Base-by-base conservation (phyloP, 768 basidiomycete species). In the Mycena polygramma region DNA sequence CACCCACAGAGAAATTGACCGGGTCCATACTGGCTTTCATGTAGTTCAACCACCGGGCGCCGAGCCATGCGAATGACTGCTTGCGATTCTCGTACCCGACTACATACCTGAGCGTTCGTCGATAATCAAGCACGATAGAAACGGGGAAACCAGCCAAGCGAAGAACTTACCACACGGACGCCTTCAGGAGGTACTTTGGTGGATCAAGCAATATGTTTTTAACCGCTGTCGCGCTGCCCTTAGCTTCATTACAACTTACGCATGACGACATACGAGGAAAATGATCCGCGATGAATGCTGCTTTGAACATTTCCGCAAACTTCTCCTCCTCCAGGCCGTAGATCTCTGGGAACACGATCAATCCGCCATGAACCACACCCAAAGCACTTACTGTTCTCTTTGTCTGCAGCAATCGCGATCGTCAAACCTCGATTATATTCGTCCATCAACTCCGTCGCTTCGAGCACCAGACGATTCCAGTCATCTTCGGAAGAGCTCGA, bases 51-150 rank as follows among this genome's bases (percentile, higher is more conserved):
- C 53, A 73, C n/a, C 71, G 17, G 4, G 45, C 68, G 15, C 74
- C 74, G 5, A 73, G 60, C 74, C 74, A 74, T 0, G 71, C 74
- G 41, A 74, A 74, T 2, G 64, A 69, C 37, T 66, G 65, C 30
- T 74, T 74, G 19, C 53, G 36, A 17, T 64, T 30, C 30, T 45
- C 43, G 26, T 74, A 74, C 8, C 71, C 74, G 14, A 60, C 66
- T 26, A 39, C 51, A 37, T 74, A 74, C 68, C 74, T 74, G 37
- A 37, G 10, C 8, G 17, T n/a, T 57, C 55, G 24, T 22, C 10
- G 4, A n/a, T 49, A 14, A 30, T 26, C 13, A 39, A 17, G 48
- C 15, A 6, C 51, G 39, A 14, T 10, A 37, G 9, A 36, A 51
- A n/a, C n/a, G n/a, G n/a, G n/a, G n/a, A n/a, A n/a, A n/a, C n/a